phyloP scores from a whole-genome alignment of 148 eudicot genomes.

The Drosera capensis region DNA sequence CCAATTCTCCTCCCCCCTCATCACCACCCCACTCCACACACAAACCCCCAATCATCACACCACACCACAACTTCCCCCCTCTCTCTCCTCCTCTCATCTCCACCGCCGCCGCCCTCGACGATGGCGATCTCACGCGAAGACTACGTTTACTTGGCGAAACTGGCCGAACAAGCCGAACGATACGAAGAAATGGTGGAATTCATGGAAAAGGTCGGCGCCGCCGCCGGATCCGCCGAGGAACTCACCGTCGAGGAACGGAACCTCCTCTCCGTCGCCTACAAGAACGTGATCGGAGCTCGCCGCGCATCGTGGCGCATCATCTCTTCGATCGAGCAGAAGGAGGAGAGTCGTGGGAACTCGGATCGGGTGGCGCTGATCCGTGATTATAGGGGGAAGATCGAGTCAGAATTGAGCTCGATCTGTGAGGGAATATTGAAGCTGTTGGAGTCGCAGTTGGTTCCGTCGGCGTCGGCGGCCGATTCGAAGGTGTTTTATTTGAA shows the following conservation, averaged over 20 bases:
- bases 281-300: conserved; percentile 26
- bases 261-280: conserved; percentile 23
- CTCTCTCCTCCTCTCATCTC: too few relatives aligned
- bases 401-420: conserved; percentile 15
- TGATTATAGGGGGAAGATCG: conserved; percentile 15
- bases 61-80: too few relatives aligned
- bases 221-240: conserved; percentile 9
- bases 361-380: conserved; percentile 12
- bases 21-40: too few relatives aligned
- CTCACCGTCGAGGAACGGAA: conserved; percentile 21
- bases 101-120: too few relatives aligned
- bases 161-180: too few relatives aligned
- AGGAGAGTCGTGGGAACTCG: conserved; percentile 15
- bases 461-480: conserved; percentile 7
- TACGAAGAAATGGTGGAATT: conserved; percentile 23
- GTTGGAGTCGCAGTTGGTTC: conserved; percentile 10
- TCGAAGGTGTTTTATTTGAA: conserved; percentile 19
- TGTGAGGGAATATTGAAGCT: conserved; percentile 15
- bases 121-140: conserved; percentile 11
- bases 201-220: conserved; percentile 14
- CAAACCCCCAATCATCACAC: too few relatives aligned
- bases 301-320: conserved; percentile 23
- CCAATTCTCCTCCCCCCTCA: too few relatives aligned
- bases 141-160: conserved; percentile 14
- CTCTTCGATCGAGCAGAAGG: conserved; percentile 18